These are phyloP conservation scores for Paramecium biaurelia DNA, from an alignment of 73 alveolate genomes.

Conservation along the genomic window DNA sequence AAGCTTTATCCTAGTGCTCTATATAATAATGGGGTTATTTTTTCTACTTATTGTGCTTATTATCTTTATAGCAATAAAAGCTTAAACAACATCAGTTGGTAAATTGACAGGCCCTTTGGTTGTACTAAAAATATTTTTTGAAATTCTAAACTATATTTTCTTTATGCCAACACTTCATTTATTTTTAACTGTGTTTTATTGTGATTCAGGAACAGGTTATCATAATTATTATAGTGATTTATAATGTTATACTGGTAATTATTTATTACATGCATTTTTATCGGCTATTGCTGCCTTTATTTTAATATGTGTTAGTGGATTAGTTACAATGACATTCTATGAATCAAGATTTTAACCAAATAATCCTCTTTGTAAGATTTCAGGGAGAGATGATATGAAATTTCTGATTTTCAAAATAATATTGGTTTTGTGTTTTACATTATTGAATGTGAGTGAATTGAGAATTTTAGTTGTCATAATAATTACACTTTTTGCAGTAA, in stretches of 20 bases:
- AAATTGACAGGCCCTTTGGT: slow-evolving; percentile 53
- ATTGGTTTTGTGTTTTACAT: slow-evolving; percentile 53
- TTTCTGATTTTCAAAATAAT: slow-evolving; percentile 37
- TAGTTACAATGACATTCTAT: slow-evolving; percentile 47
- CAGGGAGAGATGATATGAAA: slow-evolving; percentile 66
- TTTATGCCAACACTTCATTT: slow-evolving; percentile 45
- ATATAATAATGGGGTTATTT: slow-evolving; percentile 48
- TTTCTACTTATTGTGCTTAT: slow-evolving; percentile 6
- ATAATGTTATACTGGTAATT: slow-evolving; percentile 56
- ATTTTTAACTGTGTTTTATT: slow-evolving; percentile 36
- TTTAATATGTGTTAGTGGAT: background rate
- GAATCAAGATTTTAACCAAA: slow-evolving; percentile 56
- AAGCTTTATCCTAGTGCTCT: slow-evolving; percentile 41
- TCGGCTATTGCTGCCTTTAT: slow-evolving; percentile 33
- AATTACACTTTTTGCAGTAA: slow-evolving; percentile 52
- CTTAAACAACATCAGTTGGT: background rate
- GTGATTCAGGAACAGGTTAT: slow-evolving; percentile 21
- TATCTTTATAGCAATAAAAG: slow-evolving; percentile 52
- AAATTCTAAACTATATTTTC: background rate
- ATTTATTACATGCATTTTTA: slow-evolving; percentile 56
- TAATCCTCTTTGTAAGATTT: slow-evolving; percentile 40
- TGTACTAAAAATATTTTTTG: slow-evolving; percentile 35
- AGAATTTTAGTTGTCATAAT: slow-evolving; percentile 52
- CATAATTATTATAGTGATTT: slow-evolving; percentile 22
- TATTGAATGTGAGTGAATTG: slow-evolving; percentile 24